phyloP scores from a whole-genome alignment of 441 rosid genomes.

The Hypseocharis bilobata region DNA sequence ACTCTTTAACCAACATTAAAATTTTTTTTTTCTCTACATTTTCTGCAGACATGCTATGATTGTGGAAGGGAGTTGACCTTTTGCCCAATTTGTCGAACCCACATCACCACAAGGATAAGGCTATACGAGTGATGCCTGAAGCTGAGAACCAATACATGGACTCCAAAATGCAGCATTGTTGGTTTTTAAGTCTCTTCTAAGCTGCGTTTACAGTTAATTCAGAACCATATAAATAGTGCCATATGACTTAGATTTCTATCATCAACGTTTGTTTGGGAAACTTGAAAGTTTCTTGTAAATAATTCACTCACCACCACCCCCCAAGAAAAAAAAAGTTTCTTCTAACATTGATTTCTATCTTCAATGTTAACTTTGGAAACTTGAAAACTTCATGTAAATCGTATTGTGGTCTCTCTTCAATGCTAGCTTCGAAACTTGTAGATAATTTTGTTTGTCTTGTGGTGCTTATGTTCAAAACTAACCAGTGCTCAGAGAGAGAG shows the following conservation, averaged over 20 bases:
- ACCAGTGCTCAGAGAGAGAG: no score
- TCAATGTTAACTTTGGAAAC: neutral
- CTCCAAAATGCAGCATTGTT: no score
- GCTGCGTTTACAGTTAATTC: no score
- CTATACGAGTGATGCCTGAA: constrained; percentile 21
- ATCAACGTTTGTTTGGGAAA: neutral
- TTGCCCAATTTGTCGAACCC: constrained; percentile 31
- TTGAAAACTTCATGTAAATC: neutral
- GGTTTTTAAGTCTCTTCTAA: neutral
- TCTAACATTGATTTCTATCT: neutral
- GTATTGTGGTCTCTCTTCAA: no score
- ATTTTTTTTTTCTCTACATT: no score
- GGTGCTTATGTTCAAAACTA: no score
- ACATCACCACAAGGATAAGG: constrained; percentile 25
- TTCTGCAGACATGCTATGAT: constrained; percentile 34
- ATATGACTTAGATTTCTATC: neutral
- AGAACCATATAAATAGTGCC: no score
- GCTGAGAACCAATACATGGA: neutral
- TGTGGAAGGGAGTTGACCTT: constrained; percentile 29
- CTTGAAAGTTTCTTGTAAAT: neutral
- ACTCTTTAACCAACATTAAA: no score
- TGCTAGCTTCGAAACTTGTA: neutral
- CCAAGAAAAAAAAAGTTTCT: no score
- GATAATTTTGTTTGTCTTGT: neutral
- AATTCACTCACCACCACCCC: neutral